Evolutionary conservation across 345 rosid genomes (phyloP), one percentile per base, ranked within the genome.

Genomic region (Eucalyptus albens): DNA sequence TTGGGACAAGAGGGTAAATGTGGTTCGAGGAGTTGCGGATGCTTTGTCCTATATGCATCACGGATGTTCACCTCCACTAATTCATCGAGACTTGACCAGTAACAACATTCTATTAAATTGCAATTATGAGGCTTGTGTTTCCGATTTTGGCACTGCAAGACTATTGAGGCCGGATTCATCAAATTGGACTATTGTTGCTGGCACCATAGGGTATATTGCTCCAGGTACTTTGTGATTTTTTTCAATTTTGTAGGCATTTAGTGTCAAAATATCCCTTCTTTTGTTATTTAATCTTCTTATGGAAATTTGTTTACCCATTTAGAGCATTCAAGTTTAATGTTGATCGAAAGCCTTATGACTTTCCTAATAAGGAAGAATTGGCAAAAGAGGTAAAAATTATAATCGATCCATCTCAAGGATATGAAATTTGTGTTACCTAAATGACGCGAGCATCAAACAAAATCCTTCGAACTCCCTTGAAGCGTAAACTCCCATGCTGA

Each of bases 381-480:
- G 22, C 22, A 8, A 31, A 67, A n/a, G 42, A 31, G 22, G 22
- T 8, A 67, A n/a, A 65, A n/a, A 8, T 29, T 5, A 31, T 1
- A 2, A 1, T 16, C 3, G 2, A 31, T 69, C 6, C 12, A 31
- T 33, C 16, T 16, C 45, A 44, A 33, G 81, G 45, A 44, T 40
- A 40, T 40, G 37, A 17, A 16, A 11, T 33, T 33, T 6, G 4
- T 2, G 45, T 44, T 44, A 44, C 9, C 9, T 44, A 44, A 5
- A 5, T 17, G 82, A 72, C 4, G 7, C 82, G 5, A 67, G 22
- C 80, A 9, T 31, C 65, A 26, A 59, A 59, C 14, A 56, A 56
- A 56, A 56, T 59, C n/a, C 17, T 62, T 6, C 2, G 5, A 62
- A 13, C 1, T 0, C 29, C 31, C 4, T 1, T 6, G 1, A 6